Base-by-base conservation (phyloP, 2,329 filamentous ascomycete genomes). In the Colletotrichum melonis region DNA sequence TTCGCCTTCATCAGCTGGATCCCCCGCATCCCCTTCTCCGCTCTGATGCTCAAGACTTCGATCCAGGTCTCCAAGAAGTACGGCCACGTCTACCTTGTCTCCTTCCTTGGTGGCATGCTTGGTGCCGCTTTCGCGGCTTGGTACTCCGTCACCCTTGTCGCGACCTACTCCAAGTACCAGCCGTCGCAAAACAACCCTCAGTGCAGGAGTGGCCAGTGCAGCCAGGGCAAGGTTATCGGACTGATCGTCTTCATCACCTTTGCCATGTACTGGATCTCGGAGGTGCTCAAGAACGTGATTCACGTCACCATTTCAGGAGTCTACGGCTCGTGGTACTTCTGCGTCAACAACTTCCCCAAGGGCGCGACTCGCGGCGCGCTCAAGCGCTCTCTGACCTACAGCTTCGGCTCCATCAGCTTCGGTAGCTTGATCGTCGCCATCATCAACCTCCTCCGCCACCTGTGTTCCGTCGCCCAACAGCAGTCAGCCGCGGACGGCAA, bases 281-380 rank as follows among this genome's bases (percentile, higher is more conserved):
- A 98, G 81, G 96, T 93, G 89, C 85, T 98, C 77, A 98, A 98
- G 86, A 98, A 97, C 83, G 95, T 94, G 0, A 94, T 98, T 59
- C 95, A 98, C 80, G 93, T 93, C 2, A 95, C 92, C 28, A 93
- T 98, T 72, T 93, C 95, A 0, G 95, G 96, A 0, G 92, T 98
- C 0, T 98, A 97, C 78, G 95, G 95, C 1, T 93, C 93, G 0
- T 98, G 96, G 96, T 98, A 97, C 85, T 98, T 97, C 81, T 93
- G 90, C 75, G 83, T 90, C 0, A 84, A 87, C 70, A 89, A 91
- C 56, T 93, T 94, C 78, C 95, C 95, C 35, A 92, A 89, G 75
- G 92, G 92, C 12, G 92, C 94, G 0, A 98, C 96, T 0, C 90
- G 95, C 14, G 94, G 94, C n/a, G 94, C 96, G 0, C 89, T 97